A percentile compares a stretch with the other conserved stretches of the same genome.
Conservation (phyloP, 2,329 filamentous ascomycete species). For the Aspergillus sp. region DNA sequence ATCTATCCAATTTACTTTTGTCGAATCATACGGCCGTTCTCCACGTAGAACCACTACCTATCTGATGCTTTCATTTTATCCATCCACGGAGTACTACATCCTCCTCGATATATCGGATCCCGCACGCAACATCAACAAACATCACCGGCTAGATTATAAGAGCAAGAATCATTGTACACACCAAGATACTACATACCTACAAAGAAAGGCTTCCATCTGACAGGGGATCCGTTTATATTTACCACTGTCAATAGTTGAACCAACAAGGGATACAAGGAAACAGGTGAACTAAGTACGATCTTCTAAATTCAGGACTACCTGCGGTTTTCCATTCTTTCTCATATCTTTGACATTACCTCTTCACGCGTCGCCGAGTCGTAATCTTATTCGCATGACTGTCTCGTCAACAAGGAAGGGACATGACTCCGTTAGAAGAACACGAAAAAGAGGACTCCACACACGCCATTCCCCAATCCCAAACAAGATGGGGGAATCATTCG, state of each 20-base stretch:
- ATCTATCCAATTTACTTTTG: too few relatives aligned
- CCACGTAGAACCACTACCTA: too few relatives aligned
- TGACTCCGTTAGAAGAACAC: slow-evolving; percentile 26
- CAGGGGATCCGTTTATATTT: neutral
- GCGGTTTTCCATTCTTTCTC: neutral
- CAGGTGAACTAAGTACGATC: neutral
- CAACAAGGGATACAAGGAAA: neutral
- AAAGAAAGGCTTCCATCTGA: neutral
- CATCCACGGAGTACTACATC: neutral
- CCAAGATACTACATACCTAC: neutral
- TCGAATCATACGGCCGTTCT: too few relatives aligned
- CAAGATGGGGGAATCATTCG: slow-evolving; percentile 19
- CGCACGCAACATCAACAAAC: too few relatives aligned
- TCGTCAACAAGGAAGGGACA: slow-evolving; percentile 25
- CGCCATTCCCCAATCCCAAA: slow-evolving; percentile 23
- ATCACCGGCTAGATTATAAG: neutral
- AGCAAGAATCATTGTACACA: neutral
- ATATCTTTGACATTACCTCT: neutral
- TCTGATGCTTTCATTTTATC: too few relatives aligned
- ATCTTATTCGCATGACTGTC: slow-evolving; percentile 28
- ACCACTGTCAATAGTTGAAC: neutral
- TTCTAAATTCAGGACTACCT: neutral
- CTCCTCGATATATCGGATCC: neutral
- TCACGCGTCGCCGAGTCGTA: slow-evolving; percentile 15
- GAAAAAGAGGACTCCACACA: slow-evolving; percentile 27